Evolutionary conservation across 768 basidiomycete species (phyloP).

Genomic region (Trametes gibbosa): DNA sequence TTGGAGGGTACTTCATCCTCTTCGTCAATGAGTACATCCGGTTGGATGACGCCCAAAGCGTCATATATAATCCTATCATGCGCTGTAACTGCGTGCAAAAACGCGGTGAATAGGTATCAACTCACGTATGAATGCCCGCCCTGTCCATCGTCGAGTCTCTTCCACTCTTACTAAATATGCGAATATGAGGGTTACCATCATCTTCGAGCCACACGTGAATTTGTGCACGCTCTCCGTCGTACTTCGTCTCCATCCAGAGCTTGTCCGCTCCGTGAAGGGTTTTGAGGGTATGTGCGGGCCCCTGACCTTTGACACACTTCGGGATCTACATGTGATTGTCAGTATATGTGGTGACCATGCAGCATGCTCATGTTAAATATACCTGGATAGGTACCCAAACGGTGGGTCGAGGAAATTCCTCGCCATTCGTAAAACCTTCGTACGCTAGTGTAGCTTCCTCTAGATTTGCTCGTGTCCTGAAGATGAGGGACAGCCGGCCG

Average conservation of each 20-base stretch:
- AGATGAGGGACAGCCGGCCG: constrained; percentile 50
- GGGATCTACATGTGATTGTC: constrained; percentile 53
- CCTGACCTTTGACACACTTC: constrained; percentile 74
- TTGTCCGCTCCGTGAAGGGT: constrained; percentile 39
- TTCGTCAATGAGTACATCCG: constrained; percentile 31
- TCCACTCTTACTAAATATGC: constrained; percentile 86
- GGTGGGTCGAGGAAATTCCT: constrained; percentile 35
- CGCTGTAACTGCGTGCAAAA: no score
- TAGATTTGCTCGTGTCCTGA: constrained; percentile 53
- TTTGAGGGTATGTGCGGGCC: constrained; percentile 53
- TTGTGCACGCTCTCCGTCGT: constrained; percentile 93
- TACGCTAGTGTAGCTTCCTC: constrained; percentile 46
- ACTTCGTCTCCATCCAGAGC: constrained; percentile 90
- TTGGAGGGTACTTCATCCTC: background rate
- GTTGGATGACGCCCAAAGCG: constrained; percentile 21
- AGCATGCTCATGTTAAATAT: background rate
- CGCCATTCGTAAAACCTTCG: constrained; percentile 31
- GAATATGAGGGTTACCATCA: constrained; percentile 46
- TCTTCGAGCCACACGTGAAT: constrained; percentile 67
- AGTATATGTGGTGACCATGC: background rate
- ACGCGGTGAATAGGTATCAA: background rate
- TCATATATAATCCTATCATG: background rate
- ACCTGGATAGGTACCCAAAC: constrained; percentile 68
- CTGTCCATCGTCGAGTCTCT: constrained; percentile 81
- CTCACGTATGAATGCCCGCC: constrained; percentile 53